Base-by-base conservation (phyloP, 2,329 filamentous ascomycete species). In the Acrocalymma vagum region DNA sequence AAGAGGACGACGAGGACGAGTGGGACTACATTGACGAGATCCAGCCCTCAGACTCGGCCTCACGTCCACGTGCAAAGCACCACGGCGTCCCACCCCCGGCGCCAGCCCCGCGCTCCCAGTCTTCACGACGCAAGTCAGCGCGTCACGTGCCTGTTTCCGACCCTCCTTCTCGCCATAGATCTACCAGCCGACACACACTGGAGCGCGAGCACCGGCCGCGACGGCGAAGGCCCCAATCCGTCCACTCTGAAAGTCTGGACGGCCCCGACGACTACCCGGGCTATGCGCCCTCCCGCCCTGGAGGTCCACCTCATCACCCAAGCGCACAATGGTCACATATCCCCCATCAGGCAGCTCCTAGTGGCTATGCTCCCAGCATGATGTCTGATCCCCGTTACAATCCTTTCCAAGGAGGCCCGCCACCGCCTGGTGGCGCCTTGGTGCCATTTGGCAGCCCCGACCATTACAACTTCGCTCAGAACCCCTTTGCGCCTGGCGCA, bases 21-120 rank as follows among this genome's bases (percentile, higher is more conserved):
- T 64, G 51, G 55, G 59, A 66, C 48, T 60, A 67, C 41, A 59
- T 63, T 29, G 62, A 73, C 69, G 72, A 73, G 38, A 72, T 78
- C 52, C 69, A 72, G 16, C 75, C 75, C 17, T 74, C 70, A n/a
- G 76, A 78, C 57, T 78, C 75, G 17, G 75, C 75, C 15, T 78
- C 75, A 14, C 68, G 72, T 29, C 70, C 73, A 3, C 63, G 68
- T 41, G 58, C 59, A 25, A 68, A 70, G 34, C 66, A 70, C 29
- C 65, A 67, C 55, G 45, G 38, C 28, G 45, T 44, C 20, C 40
- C 48, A 51, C 55, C 40, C 20, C 48, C 42, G 7, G 42, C 66
- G 21, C 56, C 60, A 22, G 64, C 63, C 22, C 64, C 65, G 16
- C 65, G 72, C 24, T 62, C 69, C 30, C 65, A 70, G 36, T 60